Base-by-base conservation (phyloP, 257 asterid genomes). In the Jasminum sambac region DNA sequence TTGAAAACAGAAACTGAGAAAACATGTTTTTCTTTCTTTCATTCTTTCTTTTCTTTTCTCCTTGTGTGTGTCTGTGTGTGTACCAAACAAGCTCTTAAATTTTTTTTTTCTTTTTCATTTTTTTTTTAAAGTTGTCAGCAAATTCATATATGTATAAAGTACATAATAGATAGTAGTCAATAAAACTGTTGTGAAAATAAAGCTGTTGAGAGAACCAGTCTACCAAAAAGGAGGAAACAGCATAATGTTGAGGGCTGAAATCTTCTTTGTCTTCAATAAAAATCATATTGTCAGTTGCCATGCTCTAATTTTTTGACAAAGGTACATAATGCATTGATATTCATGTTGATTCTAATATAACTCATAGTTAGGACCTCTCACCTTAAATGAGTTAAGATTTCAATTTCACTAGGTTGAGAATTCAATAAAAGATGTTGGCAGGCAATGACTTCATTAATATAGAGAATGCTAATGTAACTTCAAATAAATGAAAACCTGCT, bases 401-500 rank as follows among this genome's bases (percentile, higher is more conserved):
- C 30, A 21, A 19, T 23, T 23, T 21, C 34, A 11, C 36, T 21
- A 0, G 62, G 25, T 17, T 23, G 36, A 7, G n/a, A 23, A 19
- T 11, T 55, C 16, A 23, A 5, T 6, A 55, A 55, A 55, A 55
- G n/a, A 55, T 17, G 14, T 21, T 52, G 61, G 30, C 13, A 52
- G 30, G 30, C 30, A n/a, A 50, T 11, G 10, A 11, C 1, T 52
- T 52, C 7, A 19, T 8, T 52, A 52, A 8, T 52, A 17, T 17
- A 8, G 61, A 52, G 61, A 12, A 19, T 52, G 8, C 25, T 19
- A 5, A 30, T 36, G 43, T 63, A 61, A 63, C 11, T 30, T 30
- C 14, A 48, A 48, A 44, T 55, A 60, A 8, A 61, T 59, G 67
- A 48, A 6, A 48, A 70, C 24, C 25, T 21, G 43, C 55, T 72